Evolutionary conservation across 2,329 filamentous ascomycete genomes (phyloP), one percentile per base, ranked within the genome.

Genomic region (Sporothrix schenckii): DNA sequence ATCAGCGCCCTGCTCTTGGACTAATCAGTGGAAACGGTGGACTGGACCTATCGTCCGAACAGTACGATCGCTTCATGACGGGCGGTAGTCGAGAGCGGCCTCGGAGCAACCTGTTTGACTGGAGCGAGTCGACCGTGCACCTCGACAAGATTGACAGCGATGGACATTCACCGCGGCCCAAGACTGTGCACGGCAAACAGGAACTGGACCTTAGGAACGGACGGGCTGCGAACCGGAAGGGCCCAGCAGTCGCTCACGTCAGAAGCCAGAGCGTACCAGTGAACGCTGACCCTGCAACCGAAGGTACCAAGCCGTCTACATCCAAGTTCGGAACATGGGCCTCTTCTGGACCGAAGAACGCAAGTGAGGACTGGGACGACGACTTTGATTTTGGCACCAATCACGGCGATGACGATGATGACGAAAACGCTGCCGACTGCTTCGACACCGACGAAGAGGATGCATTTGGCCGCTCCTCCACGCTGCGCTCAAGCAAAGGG

Each of bases 301-400:
- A 85, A 77, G 84, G 79, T 76, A 79, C 78, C 76, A 91, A 81
- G 78, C 83, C 79, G 76, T 72, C 86, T n/a, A 86, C 80, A 1
- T 81, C 85, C 68, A 94, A 93, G 76, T 94, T 93, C 76, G 91
- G 92, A 56, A 94, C 92, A 0, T 94, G 92, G 92, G 91, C 91
- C 2, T 81, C 93, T 54, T 81, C 93, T 54, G 88, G 90, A n/a
- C 89, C 88, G 73, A 94, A 94, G 78, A 90, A 88, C 19, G 89
- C 89, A 13, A 94, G 90, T 72, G 92, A 96, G 77, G 92, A 95
- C 76, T 96, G 92, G 92, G 92, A 94, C 75, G 91, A 94, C 73
- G 92, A 96, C 78, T 95, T 96, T 75, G 91, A 94, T 72, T 94
- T 94, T 77, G 85, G 83, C 44, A 82, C 80, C 56, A 76, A 79